Percentiles rank a stretch among this genome's conserved stretches.
These are phyloP conservation scores for Calocera viscosa DNA, from an alignment of 768 basidiomycete species.

Conservation along the genomic window DNA sequence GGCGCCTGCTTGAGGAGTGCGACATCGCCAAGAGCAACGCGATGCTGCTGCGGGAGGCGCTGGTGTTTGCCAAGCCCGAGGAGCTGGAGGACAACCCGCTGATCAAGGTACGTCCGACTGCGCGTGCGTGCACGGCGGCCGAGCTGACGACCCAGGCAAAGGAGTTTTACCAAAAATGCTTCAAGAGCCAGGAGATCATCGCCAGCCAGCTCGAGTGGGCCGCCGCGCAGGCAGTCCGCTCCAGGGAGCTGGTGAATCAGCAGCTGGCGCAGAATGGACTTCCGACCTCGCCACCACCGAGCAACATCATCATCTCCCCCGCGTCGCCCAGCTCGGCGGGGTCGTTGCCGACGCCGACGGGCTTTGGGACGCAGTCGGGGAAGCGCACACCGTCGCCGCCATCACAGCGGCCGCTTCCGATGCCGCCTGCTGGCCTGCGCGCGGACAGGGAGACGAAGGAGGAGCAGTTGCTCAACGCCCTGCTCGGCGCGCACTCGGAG, in stretches of 20 bases:
- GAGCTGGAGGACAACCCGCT: constrained; percentile 50
- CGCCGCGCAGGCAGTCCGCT: constrained; percentile 62
- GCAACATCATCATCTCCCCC: constrained; percentile 10
- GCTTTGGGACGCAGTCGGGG: neutral
- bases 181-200: constrained; percentile 70
- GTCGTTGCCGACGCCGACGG: neutral
- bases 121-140: too few relatives aligned
- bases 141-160: constrained; percentile 23
- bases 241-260: constrained; percentile 31
- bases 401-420: neutral
- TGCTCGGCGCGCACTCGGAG: constrained; percentile 63
- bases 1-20: constrained; percentile 73
- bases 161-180: constrained; percentile 76
- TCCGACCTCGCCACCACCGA: neutral
- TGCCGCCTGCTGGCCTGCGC: neutral
- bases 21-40: constrained; percentile 76
- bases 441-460: constrained; percentile 41
- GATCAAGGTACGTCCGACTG: constrained; percentile 42
- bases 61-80: constrained; percentile 57
- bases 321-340: neutral
- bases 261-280: neutral
- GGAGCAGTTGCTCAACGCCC: constrained; percentile 57
- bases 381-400: neutral
- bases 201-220: constrained; percentile 88
- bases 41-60: constrained; percentile 52